A percentile compares a stretch with the other conserved stretches of the same genome.
phyloP scores from a whole-genome alignment of 1,139 yeast species.

The Geotrichum reessii region DNA sequence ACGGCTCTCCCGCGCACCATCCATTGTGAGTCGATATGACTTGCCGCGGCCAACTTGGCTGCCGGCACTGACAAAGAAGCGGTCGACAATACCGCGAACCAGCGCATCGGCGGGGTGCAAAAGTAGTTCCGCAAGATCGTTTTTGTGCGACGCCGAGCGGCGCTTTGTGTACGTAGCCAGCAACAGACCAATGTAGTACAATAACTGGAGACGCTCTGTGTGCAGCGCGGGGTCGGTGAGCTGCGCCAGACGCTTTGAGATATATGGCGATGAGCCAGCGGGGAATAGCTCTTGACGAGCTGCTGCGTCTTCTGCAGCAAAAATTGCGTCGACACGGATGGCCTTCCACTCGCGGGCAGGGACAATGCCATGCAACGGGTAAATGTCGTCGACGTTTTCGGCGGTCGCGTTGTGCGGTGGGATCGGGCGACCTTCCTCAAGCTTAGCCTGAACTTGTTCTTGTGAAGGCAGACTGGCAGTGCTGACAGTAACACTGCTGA shows the following conservation, averaged over 20 bases:
- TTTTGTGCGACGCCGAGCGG: conserved; percentile 55
- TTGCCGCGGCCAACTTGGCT: conserved; percentile 40
- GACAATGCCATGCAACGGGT: conserved; percentile 66
- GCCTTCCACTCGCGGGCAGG: conserved; percentile 58
- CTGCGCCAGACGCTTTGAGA: conserved; percentile 46
- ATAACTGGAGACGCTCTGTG: conserved; percentile 55
- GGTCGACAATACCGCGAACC: conserved; percentile 64
- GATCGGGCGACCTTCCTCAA: conserved; percentile 68
- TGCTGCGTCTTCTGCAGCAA: conserved; percentile 46
- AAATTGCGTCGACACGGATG: conserved; percentile 56
- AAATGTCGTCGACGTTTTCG: conserved; percentile 72
- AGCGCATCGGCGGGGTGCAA: conserved; percentile 66
- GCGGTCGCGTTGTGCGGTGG: conserved; percentile 76
- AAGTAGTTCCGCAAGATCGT: conserved; percentile 54
- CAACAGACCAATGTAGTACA: conserved; percentile 73
- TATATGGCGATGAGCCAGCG: conserved; percentile 44
- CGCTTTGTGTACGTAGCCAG: conserved; percentile 75
- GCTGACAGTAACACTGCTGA: conserved; percentile 67
- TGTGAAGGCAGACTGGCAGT: conserved; percentile 71
- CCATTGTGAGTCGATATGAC: conserved; percentile 53
- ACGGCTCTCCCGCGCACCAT: conserved; percentile 84
- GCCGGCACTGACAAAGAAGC: conserved; percentile 45
- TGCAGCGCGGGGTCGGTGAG: conserved; percentile 36
- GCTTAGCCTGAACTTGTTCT: conserved; percentile 49
- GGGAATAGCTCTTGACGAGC: conserved; percentile 58